phyloP scores from a whole-genome alignment of 192 early-diverging fungal genomes.

The Coemansia sp. region DNA sequence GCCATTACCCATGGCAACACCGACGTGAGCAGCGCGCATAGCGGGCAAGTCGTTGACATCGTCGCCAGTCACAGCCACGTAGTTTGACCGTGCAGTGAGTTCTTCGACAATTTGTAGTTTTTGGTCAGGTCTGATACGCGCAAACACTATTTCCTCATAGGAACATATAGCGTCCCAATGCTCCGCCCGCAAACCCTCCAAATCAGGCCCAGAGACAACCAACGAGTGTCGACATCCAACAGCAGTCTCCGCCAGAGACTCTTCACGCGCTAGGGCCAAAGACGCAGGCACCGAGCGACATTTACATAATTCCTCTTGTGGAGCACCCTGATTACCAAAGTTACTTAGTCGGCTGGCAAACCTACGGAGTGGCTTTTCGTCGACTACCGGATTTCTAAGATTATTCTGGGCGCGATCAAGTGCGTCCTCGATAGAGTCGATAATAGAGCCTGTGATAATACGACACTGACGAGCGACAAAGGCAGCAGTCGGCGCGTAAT shows the following conservation, averaged over 20 bases:
- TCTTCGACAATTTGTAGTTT: slow-evolving; percentile 81
- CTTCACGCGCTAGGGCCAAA: slow-evolving; percentile 5
- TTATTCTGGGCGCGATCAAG: slow-evolving; percentile 9
- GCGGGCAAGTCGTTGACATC: slow-evolving; percentile 92
- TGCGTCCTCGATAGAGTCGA: slow-evolving; percentile 48
- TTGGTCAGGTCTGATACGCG: slow-evolving; percentile 85
- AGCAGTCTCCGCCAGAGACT: slow-evolving; percentile 11
- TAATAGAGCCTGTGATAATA: slow-evolving; percentile 59
- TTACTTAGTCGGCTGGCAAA: slow-evolving; percentile 4
- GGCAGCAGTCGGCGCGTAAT: slow-evolving; percentile 74
- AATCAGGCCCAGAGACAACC: slow-evolving; percentile 68
- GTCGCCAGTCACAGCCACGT: slow-evolving; percentile 90
- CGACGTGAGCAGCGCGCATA: slow-evolving; percentile 87
- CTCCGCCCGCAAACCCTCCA: slow-evolving; percentile 58
- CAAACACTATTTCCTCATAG: slow-evolving; percentile 83
- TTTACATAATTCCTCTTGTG: neutral
- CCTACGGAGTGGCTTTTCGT: neutral
- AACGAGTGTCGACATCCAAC: slow-evolving; percentile 41
- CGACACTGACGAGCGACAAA: slow-evolving; percentile 77
- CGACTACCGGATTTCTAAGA: neutral
- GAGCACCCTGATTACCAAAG: neutral
- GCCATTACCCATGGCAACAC: slow-evolving; percentile 84
- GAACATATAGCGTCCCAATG: slow-evolving; percentile 70
- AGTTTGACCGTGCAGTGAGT: slow-evolving; percentile 65
- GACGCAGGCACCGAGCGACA: neutral